Evolutionary conservation across 228 moss, liverwort and hornwort species (phyloP), one percentile per base, ranked within the genome.

Genomic region (Sphagnum magellanicum): DNA sequence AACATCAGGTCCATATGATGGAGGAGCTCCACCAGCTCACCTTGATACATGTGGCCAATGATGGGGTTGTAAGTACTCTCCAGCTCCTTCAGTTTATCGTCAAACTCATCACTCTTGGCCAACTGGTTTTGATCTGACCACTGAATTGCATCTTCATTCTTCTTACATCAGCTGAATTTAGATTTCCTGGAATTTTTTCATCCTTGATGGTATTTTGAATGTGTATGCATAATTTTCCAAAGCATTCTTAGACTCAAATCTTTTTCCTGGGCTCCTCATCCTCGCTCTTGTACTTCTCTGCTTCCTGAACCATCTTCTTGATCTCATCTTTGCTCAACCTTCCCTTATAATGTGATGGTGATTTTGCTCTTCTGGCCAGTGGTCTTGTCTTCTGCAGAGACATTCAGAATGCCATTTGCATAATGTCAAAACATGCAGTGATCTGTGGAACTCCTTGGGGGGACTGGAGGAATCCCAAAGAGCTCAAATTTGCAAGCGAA

Each of bases 241-340:
- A 55, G 9, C 66, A 50, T 77, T 77, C 72, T 77, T 77, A 6
- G 72, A 49, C 65, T 77, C 77, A 6, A 32, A 77, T 77, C 68
- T 77, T 77, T 60, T 72, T 77, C 72, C 72, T 77, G 49, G 72
- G 77, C 8, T 77, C 77, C 16, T 63, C 57, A 67, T 83, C 79
- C 71, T 82, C 76, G 0, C 73, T 76, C 76, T 79, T 82, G 59
- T 79, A 82, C 79, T 82, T 82, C 65, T 82, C 83, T 0, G 79
- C 83, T 49, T 83, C 83, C 71, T 79, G 83, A 0, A 83, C 83
- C 83, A 83, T 83, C 72, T 83, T 83, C 79, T 83, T 79, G 13
- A 77, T 77, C 69, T 77, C 77, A 65, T 77, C 77, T 68, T 77
- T 77, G 7, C 71, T 72, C 5, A 77, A 52, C 14, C 72, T 67